phyloP scores from a whole-genome alignment of 176 grass and related monocot species.

The Aegilops tauschii region DNA sequence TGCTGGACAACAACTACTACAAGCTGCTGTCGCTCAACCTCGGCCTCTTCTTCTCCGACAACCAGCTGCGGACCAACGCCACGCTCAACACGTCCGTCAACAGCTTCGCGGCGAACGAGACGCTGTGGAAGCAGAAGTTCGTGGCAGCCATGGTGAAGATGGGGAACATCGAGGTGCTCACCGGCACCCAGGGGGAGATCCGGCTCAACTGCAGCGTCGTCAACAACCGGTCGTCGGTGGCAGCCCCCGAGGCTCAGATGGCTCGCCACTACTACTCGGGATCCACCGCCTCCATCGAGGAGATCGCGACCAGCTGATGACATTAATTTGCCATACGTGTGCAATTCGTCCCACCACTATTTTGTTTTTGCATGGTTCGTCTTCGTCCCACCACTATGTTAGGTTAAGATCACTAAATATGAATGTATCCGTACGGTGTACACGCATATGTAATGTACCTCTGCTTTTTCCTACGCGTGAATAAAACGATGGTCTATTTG shows the following conservation, averaged over 20 bases:
- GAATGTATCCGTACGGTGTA: too few relatives aligned
- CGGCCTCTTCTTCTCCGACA: slow-evolving; percentile 17
- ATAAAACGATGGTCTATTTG: too few relatives aligned
- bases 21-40: slow-evolving; percentile 13
- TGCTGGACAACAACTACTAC: slow-evolving; percentile 20
- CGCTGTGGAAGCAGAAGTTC: slow-evolving; percentile 12
- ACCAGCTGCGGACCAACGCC: slow-evolving; percentile 9
- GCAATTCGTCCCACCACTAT: neutral
- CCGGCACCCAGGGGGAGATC: slow-evolving; percentile 7
- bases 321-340: neutral
- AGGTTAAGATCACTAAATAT: too few relatives aligned
- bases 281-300: neutral
- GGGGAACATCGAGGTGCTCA: slow-evolving; percentile 19
- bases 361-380: too few relatives aligned
- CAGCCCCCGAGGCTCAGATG: neutral
- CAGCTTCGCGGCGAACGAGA: slow-evolving; percentile 5
- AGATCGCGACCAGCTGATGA: neutral
- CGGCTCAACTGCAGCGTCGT: slow-evolving; percentile 15
- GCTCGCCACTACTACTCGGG: neutral
- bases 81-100: slow-evolving; percentile 1
- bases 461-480: too few relatives aligned
- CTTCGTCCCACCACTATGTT: too few relatives aligned
- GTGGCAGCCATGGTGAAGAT: slow-evolving; percentile 6
- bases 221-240: neutral
- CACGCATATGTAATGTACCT: too few relatives aligned